Base-by-base conservation (phyloP, 371 early-diverging fungal species). In the Circinella minor region DNA sequence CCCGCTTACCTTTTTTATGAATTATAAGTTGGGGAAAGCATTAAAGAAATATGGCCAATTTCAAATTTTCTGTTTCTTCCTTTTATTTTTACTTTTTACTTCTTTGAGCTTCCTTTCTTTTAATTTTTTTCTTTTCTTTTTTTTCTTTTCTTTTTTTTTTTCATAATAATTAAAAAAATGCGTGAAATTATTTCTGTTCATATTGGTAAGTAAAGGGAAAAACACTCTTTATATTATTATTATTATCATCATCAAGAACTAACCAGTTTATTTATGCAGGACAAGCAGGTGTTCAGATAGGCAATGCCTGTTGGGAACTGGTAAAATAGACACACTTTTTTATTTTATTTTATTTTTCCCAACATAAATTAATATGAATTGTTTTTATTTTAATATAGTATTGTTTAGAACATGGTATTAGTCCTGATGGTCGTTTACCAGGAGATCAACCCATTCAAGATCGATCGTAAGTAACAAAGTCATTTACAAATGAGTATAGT, bases 241-340 rank as follows among this genome's bases (percentile, higher is more conserved):
- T 43, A 43, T 43, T 43, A 43, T 3, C 3, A 43, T 54, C 9
- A 13, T 6, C 54, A 54, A 54, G 1, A 18, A 54, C 20, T 15
- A 54, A 54, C 4, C 15, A 6, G 3, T 13, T 11, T 54, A 54
- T 54, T 13, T 18, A 54, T 36, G 13, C 39, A 68, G 68, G 68
- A 10, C 93, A 98, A 88, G 99, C 98, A 75, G 99, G 99, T 91
- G 94, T 98, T 75, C 99, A 98, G 88, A 98, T 98, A 80, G 99
- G 99, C 88, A 98, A 97, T 91, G 93, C 97, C 82, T 97, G 98
- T 86, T 98, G 99, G 99, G 99, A 98, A 84, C 90, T 98, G 61
- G 74, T 74, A 74, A 5, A 5, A 17, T n/a, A n/a, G n/a, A 27
- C 27, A 27, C 2, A 27, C 2, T 27, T 27, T 27, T 27, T 27